Conservation (phyloP, 2,329 filamentous ascomycete genomes). For the Diaporthe citri region DNA sequence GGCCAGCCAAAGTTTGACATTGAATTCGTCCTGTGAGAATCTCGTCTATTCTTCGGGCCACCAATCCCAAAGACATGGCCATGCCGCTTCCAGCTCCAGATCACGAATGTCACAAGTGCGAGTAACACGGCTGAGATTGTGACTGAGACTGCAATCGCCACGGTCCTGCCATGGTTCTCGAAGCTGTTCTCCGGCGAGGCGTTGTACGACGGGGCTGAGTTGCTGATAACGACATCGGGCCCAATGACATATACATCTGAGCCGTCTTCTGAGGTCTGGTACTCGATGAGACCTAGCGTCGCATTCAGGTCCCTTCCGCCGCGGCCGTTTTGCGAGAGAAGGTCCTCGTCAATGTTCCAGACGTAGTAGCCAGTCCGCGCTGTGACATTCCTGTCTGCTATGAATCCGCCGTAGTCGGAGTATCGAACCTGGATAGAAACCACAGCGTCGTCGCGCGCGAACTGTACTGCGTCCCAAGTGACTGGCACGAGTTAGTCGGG, state of each 20-base stretch:
- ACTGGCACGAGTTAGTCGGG: constrained; percentile 43
- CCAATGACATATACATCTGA: constrained; percentile 40
- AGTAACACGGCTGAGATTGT: constrained; percentile 45
- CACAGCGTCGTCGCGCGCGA: constrained; percentile 42
- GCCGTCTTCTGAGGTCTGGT: constrained; percentile 38
- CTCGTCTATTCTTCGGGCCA: constrained; percentile 15
- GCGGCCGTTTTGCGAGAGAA: constrained; percentile 40
- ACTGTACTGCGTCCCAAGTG: constrained; percentile 49
- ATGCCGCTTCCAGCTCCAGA: constrained; percentile 45
- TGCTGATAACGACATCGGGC: constrained; percentile 45
- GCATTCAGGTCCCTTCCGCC: constrained; percentile 36
- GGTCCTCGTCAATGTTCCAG: constrained; percentile 45
- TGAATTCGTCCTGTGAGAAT: constrained; percentile 31
- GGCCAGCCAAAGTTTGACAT: constrained; percentile 18
- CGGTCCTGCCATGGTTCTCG: constrained; percentile 36
- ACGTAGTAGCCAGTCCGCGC: constrained; percentile 48
- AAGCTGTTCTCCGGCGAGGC: neutral
- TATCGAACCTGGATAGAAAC: constrained; percentile 43
- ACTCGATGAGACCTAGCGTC: constrained; percentile 44
- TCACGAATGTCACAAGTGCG: constrained; percentile 41
- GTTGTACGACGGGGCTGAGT: constrained; percentile 4
- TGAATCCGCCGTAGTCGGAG: constrained; percentile 40
- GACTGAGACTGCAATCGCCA: constrained; percentile 48
- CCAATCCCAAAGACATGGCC: constrained; percentile 41
- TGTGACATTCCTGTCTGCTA: constrained; percentile 38